phyloP scores from a whole-genome alignment of 2,329 filamentous ascomycete genomes.

The Dryadomyces sulphureus region DNA sequence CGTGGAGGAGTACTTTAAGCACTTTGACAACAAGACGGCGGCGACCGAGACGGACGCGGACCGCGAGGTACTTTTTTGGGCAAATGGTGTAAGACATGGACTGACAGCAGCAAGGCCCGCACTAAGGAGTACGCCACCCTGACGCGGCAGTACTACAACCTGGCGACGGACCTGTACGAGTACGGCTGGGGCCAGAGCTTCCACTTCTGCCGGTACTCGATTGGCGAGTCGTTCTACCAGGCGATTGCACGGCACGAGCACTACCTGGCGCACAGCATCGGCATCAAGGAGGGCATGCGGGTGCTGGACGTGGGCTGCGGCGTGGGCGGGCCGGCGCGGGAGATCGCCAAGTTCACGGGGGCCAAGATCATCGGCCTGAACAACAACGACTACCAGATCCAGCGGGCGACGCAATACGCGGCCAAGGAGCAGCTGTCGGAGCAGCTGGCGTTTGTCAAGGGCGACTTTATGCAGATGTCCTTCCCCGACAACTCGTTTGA shows the following conservation, averaged over 20 bases:
- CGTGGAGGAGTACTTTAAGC: conserved; percentile 74
- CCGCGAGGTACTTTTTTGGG: conserved; percentile 38
- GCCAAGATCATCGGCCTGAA: conserved; percentile 84
- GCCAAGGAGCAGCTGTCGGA: conserved; percentile 63
- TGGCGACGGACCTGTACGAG: conserved; percentile 92
- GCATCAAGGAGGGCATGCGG: conserved; percentile 71
- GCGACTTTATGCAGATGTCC: conserved; percentile 98
- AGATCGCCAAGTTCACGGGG: conserved; percentile 92
- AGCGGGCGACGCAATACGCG: conserved; percentile 79
- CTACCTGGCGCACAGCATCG: conserved; percentile 84
- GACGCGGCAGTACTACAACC: conserved; percentile 95
- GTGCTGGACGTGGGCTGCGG: conserved; percentile 95
- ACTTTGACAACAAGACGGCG: conserved; percentile 63
- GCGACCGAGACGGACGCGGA: conserved; percentile 70
- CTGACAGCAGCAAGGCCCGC: conserved; percentile 39
- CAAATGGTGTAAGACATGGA: neutral
- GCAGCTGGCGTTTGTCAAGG: conserved; percentile 80
- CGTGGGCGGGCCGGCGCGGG: conserved; percentile 85
- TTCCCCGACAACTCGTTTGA: conserved; percentile 90
- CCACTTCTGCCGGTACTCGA: conserved; percentile 91
- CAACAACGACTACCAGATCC: conserved; percentile 99
- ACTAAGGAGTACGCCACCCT: conserved; percentile 83
- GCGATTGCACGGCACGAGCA: conserved; percentile 95
- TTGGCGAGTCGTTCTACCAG: conserved; percentile 75
- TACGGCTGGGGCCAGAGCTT: conserved; percentile 94